Conservation (phyloP, 306 rosid species). For the Hippophae gyantsensis region DNA sequence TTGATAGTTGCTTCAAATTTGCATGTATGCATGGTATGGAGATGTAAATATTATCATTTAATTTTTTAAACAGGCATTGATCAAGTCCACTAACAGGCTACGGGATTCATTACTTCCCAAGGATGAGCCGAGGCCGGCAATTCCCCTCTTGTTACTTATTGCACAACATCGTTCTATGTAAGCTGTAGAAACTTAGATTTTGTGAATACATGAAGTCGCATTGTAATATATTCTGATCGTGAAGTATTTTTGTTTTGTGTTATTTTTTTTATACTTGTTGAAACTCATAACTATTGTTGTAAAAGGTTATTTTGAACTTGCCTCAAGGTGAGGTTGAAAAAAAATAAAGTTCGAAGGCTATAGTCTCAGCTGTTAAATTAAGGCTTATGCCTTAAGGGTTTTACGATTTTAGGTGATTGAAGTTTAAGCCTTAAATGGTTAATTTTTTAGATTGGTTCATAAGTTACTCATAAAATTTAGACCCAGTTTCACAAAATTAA, state of each 20-base stretch:
- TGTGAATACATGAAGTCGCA: not conserved
- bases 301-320: no score
- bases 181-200: constrained; percentile 24
- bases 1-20: not conserved
- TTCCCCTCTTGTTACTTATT: constrained; percentile 81
- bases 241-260: not conserved
- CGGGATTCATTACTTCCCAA: constrained; percentile 80
- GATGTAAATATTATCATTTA: constrained; percentile 5
- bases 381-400: no score
- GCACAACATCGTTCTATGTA: constrained; percentile 98
- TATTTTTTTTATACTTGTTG: no score
- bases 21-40: constrained; percentile 13
- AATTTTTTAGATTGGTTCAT: no score
- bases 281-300: no score
- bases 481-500: no score
- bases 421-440: no score
- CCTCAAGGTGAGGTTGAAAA: no score
- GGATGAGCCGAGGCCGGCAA: constrained; percentile 82
- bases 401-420: no score
- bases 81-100: constrained; percentile 87
- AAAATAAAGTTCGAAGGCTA: no score
- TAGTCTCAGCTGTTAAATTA: no score
- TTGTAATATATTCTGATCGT: not conserved
- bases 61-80: constrained; percentile 51
- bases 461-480: no score